These are phyloP conservation scores for Petunia axillaris DNA, from an alignment of 257 asterid genomes.

Conservation along the genomic window DNA sequence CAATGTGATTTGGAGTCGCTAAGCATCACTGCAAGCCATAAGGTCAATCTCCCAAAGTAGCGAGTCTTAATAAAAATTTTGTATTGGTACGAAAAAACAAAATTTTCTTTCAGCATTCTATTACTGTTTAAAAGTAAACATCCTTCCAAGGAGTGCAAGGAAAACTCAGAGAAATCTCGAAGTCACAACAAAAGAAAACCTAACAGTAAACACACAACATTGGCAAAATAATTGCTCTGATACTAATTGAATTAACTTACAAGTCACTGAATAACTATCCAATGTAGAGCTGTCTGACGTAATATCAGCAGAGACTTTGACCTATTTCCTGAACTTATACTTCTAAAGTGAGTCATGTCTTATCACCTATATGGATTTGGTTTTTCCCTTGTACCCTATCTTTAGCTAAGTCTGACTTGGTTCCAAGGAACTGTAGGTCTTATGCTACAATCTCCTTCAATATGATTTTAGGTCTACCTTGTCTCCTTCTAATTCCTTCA, in stretches of 20 bases:
- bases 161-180: constrained; percentile 5
- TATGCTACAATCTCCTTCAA: no score
- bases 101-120: not conserved
- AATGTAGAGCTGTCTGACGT: not conserved
- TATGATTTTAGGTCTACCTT: no score
- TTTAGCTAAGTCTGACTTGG: no score
- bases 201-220: not conserved
- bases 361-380: no score
- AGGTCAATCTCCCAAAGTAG: not conserved
- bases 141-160: constrained; percentile 1
- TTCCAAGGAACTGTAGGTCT: no score
- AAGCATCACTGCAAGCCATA: constrained; percentile 1
- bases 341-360: not conserved
- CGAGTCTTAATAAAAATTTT: not conserved
- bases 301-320: constrained; percentile 15
- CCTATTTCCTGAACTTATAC: constrained; percentile 15
- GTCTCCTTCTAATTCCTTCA: no score
- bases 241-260: not conserved
- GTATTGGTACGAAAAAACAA: not conserved
- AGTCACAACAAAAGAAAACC: not conserved
- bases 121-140: constrained; percentile 7
- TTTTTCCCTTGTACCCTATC: no score
- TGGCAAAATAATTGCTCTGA: not conserved
- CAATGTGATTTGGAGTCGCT: constrained; percentile 13
- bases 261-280: constrained; percentile 1